phyloP scores from a whole-genome alignment of 768 basidiomycete genomes.

The Termitomyces sp. region DNA sequence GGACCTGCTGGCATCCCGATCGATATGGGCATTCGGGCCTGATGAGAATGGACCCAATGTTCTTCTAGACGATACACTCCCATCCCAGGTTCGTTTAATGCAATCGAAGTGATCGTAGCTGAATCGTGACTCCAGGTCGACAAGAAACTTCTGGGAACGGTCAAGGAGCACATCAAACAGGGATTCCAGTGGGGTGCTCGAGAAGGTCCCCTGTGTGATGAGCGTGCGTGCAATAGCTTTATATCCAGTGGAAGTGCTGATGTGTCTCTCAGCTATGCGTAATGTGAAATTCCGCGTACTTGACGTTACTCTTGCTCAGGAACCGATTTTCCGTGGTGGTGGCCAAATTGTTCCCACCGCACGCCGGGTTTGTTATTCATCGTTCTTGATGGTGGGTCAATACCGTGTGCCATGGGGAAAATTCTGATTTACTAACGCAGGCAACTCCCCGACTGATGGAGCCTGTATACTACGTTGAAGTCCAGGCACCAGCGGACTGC shows the following conservation, averaged over 20 bases:
- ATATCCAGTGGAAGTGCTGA: neutral
- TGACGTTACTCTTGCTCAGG: slow-evolving; percentile 87
- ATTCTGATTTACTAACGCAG: slow-evolving; percentile 30
- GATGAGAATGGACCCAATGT: slow-evolving; percentile 94
- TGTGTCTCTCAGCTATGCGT: slow-evolving; percentile 71
- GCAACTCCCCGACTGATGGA: slow-evolving; percentile 95
- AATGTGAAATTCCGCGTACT: slow-evolving; percentile 97
- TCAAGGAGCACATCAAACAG: slow-evolving; percentile 95
- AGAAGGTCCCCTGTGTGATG: slow-evolving; percentile 96
- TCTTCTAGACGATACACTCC: slow-evolving; percentile 91
- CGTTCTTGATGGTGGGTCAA: slow-evolving; percentile 87
- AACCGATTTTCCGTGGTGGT: slow-evolving; percentile 96
- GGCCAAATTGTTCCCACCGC: slow-evolving; percentile 99
- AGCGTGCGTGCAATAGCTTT: slow-evolving; percentile 65
- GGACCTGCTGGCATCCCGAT: slow-evolving; percentile 95
- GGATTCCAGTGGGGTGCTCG: slow-evolving; percentile 99
- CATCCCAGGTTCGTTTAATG: slow-evolving; percentile 63
- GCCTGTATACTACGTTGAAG: slow-evolving; percentile 97
- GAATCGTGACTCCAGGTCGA: slow-evolving; percentile 54
- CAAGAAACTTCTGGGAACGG: slow-evolving; percentile 83
- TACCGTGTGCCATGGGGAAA: slow-evolving; percentile 1
- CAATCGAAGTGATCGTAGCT: neutral
- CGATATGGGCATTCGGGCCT: slow-evolving; percentile 99
- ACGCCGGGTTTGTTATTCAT: slow-evolving; percentile 98
- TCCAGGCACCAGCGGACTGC: slow-evolving; percentile 98